These are phyloP conservation scores for Adenanthera pavonina DNA, from an alignment of 306 rosid genomes.

Conservation along the genomic window DNA sequence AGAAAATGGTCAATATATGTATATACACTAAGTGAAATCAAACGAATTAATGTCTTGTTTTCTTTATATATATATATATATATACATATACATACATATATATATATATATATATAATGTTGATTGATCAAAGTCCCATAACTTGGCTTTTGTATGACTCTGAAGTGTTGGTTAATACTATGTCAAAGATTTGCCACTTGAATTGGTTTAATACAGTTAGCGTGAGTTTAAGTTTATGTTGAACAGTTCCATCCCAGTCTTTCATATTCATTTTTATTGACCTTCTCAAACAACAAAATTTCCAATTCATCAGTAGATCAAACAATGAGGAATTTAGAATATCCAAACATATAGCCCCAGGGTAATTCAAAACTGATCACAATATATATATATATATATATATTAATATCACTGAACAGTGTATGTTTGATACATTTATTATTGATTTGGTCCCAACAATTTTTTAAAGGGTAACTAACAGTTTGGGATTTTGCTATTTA, in stretches of 20 bases:
- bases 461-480: no score
- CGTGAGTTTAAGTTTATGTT: conserved; percentile 12
- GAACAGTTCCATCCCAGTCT: background rate
- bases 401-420: no score
- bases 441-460: no score
- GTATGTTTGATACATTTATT: no score
- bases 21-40: background rate
- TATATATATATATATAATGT: no score
- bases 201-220: background rate
- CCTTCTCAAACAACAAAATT: background rate
- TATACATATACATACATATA: no score
- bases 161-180: background rate
- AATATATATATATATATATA: no score
- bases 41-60: background rate
- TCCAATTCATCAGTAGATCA: background rate
- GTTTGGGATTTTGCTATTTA: no score
- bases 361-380: background rate
- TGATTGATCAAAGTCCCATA: background rate
- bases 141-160: background rate
- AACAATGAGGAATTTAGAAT: background rate
- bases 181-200: background rate
- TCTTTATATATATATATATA: no score
- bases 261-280: background rate
- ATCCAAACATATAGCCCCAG: background rate
- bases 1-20: background rate